Evolutionary conservation across 805 yeast species (phyloP), one percentile per base, ranked within the genome.

Genomic region (Saccharomyces eubayanus): DNA sequence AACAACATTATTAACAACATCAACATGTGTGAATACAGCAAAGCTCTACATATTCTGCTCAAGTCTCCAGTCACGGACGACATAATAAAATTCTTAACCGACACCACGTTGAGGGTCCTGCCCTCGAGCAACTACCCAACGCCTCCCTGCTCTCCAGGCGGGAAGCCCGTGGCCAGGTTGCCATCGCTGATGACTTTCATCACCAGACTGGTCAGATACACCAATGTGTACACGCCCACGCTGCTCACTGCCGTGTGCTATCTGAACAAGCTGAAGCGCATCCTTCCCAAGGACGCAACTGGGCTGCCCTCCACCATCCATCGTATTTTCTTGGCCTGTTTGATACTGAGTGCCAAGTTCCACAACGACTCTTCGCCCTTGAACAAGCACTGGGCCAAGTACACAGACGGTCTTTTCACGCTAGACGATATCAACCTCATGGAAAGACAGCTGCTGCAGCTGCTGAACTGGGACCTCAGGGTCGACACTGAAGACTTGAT

Each of bases 291-390:
- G 54, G 86, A 84, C 59, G 87, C 90, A 31, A 84, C 81, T 62
- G 92, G 92, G 31, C 73, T 85, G 58, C 87, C 91, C 47, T 85
- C 91, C 59, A 87, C 95, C 2, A 76, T 89, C 63, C 94, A 87
- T 70, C 75, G 95, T 59, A 84, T 87, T 56, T 81, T 87, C 59
- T 75, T 87, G 53, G 87, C 89, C 14, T 84, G 90, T 65, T 72
- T 87, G 61, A 85, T 87, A 55, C 74, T 87, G 57, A 80, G 89
- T 16, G 80, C 89, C 48, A 87, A 87, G 67, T 82, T 75, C 70
- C 86, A 84, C 74, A 86, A 87, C 69, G 95, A 87, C 66, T 81
- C 86, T 5, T 82, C 88, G 11, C 90, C 92, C 56, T 82, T 84
- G 64, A 87, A 87, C 70, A 75, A 76, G 59, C 90, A 86, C 68